phyloP scores from a whole-genome alignment of 306 rosid genomes.

The Oemleria cerasiformis region DNA sequence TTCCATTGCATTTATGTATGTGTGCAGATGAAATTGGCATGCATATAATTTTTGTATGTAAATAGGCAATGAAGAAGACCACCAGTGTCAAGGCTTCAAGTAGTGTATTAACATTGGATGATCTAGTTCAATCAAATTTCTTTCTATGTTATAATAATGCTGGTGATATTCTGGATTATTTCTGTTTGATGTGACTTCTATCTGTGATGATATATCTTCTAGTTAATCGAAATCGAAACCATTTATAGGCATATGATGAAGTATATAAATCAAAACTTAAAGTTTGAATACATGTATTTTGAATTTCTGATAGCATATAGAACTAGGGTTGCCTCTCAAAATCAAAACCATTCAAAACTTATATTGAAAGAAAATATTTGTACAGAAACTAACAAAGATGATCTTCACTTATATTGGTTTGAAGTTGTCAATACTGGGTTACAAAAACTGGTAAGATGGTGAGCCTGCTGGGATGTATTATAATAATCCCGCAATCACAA shows the following conservation, averaged over 20 bases:
- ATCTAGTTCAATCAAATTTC: not conserved
- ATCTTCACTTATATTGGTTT: not conserved
- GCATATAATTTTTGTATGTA: not conserved
- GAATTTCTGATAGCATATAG: not conserved
- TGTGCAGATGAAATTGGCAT: too few species aligned
- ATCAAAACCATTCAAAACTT: too few species aligned
- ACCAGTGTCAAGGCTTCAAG: not conserved
- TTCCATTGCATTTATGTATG: slow-evolving; percentile 9
- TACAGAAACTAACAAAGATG: not conserved
- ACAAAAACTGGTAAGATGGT: not conserved
- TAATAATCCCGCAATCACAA: not conserved
- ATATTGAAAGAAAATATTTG: not conserved
- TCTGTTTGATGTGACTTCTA: not conserved
- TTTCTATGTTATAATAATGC: not conserved
- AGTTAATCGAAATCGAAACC: not conserved
- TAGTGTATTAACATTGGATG: not conserved
- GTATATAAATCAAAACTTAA: too few species aligned
- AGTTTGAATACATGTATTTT: not conserved
- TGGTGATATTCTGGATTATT: not conserved
- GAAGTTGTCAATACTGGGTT: not conserved
- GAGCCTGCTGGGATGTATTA: not conserved
- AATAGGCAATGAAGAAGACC: slow-evolving; percentile 6
- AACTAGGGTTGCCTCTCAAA: not conserved
- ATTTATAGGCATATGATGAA: not conserved
- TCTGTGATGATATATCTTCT: not conserved